These are phyloP conservation scores for Fusarium dimerum DNA, from an alignment of 2,329 filamentous ascomycete genomes.

Conservation along the genomic window DNA sequence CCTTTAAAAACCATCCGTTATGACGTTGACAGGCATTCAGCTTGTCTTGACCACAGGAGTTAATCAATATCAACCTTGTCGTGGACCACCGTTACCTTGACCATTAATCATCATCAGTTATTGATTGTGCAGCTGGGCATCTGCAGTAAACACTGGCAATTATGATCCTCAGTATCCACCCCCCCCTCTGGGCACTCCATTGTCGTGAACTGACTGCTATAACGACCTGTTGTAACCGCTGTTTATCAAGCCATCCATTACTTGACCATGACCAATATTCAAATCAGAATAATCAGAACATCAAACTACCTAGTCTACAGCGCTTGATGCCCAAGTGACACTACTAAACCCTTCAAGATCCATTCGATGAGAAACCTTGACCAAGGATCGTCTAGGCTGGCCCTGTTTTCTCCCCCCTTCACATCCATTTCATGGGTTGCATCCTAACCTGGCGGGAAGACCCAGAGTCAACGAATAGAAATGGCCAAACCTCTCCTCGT, in stretches of 20 bases:
- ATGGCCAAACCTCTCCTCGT: not conserved
- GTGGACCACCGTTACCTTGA: not conserved
- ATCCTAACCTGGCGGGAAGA: constrained; percentile 11
- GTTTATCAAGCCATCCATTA: no score
- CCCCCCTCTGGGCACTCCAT: not conserved
- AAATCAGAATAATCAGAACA: no score
- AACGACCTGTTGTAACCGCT: no score
- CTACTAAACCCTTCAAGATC: constrained; percentile 10
- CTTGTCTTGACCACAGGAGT: constrained; percentile 9
- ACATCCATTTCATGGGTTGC: not conserved
- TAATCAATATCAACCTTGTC: not conserved
- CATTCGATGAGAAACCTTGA: constrained; percentile 11
- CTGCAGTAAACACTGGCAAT: not conserved
- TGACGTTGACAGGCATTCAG: constrained; percentile 19
- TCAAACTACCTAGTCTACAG: no score
- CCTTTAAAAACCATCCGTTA: constrained; percentile 11
- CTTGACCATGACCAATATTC: no score
- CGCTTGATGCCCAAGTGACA: constrained; percentile 11
- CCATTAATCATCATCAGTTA: not conserved
- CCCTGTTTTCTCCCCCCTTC: constrained; percentile 8
- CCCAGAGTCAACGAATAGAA: constrained; percentile 25
- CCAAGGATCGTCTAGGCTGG: constrained; percentile 19
- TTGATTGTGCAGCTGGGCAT: not conserved
- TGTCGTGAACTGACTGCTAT: no score
- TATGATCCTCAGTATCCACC: not conserved